phyloP scores from a whole-genome alignment of 2,329 filamentous ascomycete genomes.

The Geosmithia putterillii region DNA sequence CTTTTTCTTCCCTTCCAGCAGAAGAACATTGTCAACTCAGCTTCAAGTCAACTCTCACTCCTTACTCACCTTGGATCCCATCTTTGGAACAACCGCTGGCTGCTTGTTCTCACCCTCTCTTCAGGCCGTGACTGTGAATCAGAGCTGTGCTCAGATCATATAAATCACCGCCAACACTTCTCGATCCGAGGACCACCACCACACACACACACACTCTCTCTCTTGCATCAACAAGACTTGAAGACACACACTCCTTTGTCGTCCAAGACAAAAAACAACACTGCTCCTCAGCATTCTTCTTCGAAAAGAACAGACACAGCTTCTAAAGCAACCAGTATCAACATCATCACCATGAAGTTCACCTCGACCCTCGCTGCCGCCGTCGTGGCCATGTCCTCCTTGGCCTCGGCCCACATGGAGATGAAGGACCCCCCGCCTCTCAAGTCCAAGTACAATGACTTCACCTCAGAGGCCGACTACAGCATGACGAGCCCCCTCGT shows the following conservation, averaged over 20 bases:
- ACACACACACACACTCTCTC: no score
- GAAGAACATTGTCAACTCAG: neutral
- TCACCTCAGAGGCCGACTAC: constrained; percentile 48
- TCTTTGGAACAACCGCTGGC: neutral
- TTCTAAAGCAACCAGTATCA: neutral
- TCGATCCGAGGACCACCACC: no score
- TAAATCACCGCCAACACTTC: no score
- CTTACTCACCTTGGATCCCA: neutral
- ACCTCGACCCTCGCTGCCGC: constrained; percentile 22
- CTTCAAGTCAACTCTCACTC: neutral
- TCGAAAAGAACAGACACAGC: neutral
- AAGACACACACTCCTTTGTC: no score
- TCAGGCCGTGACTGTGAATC: neutral
- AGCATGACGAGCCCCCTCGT: constrained; percentile 57
- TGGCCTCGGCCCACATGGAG: constrained; percentile 42
- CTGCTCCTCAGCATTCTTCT: neutral
- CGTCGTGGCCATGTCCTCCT: constrained; percentile 20
- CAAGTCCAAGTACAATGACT: constrained; percentile 38
- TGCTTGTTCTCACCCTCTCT: neutral
- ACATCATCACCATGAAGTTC: constrained; percentile 31
- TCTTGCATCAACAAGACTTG: no score
- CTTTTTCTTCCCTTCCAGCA: no score
- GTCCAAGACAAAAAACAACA: neutral
- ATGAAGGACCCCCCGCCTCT: constrained; percentile 40
- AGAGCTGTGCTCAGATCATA: neutral